Base-by-base conservation (phyloP, 352 stramenopile species). In the Porosira glacialis region DNA sequence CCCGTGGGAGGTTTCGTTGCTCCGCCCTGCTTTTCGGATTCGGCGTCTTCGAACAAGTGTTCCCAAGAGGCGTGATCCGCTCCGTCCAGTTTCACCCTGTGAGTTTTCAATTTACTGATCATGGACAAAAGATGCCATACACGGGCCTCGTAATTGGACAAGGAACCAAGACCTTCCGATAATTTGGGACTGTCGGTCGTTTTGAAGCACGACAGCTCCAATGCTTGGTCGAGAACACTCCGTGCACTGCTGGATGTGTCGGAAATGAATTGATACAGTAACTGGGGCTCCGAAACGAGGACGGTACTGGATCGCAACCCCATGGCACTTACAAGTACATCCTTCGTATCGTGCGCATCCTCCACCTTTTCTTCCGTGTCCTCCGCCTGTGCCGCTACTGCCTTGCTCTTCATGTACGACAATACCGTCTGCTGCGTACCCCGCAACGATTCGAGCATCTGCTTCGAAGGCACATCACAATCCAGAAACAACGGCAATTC, bases 401-500 rank as follows among this genome's bases (percentile, higher is more conserved):
- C 49, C 1, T 67, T 52, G 28, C 24, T 58, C 30, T 73, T 76
- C 13, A 79, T 22, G 15, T 52, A n/a, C 26, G 66, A 26, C 27
- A 41, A 52, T 13, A 22, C 30, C 33, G 64, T 39, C 35, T 67
- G 36, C 8, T 67, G 41, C 3, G 39, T 47, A 41, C 47, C 66
- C n/a, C n/a, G n/a, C n/a, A n/a, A n/a, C n/a, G n/a, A n/a, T n/a
- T n/a, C n/a, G n/a, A n/a, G n/a, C n/a, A n/a, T n/a, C n/a, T n/a
- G n/a, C n/a, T n/a, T n/a, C n/a, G n/a, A n/a, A n/a, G n/a, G n/a
- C n/a, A n/a, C n/a, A n/a, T n/a, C n/a, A n/a, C n/a, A n/a, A 41
- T 63, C 48, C 11, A 79, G 13, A 69, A 62, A 6, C 35, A 83
- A 49, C 62, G 75, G 75, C 41, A 78, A 56, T 38, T 83, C 75